A percentile compares a stretch with the other conserved stretches of the same genome.
Conservation (phyloP, 108 stramenopile genomes). For the Pseudonitzschia multiseries region DNA sequence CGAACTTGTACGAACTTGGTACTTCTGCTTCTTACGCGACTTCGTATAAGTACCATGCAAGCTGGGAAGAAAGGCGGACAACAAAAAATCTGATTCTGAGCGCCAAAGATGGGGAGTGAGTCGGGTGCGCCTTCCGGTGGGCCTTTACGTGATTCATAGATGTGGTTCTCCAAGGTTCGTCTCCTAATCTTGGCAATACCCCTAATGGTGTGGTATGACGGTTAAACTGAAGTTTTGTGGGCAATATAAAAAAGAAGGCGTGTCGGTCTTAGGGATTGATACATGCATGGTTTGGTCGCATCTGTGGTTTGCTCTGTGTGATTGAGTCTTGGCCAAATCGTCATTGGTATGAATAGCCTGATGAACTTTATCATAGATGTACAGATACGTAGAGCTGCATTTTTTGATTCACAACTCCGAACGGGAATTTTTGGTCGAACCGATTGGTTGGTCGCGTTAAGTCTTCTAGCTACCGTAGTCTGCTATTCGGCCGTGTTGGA, state of each 20-base stretch:
- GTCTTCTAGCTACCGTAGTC: neutral
- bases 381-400: neutral
- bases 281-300: neutral
- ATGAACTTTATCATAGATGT: neutral
- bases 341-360: neutral
- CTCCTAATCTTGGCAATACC: neutral
- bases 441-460: neutral
- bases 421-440: neutral
- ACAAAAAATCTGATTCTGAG: neutral
- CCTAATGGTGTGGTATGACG: neutral
- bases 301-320: neutral
- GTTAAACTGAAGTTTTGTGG: neutral
- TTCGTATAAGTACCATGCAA: no score
- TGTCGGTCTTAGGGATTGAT: neutral
- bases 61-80: no score
- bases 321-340: neutral
- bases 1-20: no score
- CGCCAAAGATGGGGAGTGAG: neutral
- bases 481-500: neutral
- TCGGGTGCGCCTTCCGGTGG: neutral
- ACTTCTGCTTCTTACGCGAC: no score
- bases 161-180: neutral
- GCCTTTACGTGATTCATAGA: neutral
- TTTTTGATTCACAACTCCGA: neutral
- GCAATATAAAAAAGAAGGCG: neutral